These are phyloP conservation scores for Spinacia oleracea DNA, from an alignment of 179 eudicot species.

Conservation along the genomic window DNA sequence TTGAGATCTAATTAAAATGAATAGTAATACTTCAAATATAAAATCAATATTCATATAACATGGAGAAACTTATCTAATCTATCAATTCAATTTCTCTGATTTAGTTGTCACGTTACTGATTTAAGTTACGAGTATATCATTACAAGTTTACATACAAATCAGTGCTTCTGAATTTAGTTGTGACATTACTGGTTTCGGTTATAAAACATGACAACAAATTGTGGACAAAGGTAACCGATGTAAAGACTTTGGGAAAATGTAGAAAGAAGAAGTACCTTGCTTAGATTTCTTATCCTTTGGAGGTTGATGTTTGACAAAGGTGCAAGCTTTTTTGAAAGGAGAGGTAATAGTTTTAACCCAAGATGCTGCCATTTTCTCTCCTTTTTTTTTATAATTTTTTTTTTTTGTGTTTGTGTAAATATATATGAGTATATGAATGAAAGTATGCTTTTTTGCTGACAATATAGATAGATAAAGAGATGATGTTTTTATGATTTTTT, in stretches of 20 bases:
- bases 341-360: constrained; percentile 70
- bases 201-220: too few species aligned
- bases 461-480: constrained; percentile 10
- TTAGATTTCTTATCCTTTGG: constrained; percentile 56
- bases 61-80: too few species aligned
- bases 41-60: neutral
- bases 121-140: too few species aligned
- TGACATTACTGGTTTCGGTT: too few species aligned
- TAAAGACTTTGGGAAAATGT: neutral
- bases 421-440: neutral
- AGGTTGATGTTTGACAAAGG: constrained; percentile 58
- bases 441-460: neutral
- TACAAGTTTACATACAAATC: too few species aligned
- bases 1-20: neutral
- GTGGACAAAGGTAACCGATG: neutral
- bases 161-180: too few species aligned
- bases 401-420: constrained; percentile 7
- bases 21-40: neutral
- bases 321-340: constrained; percentile 77
- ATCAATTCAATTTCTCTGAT: too few species aligned
- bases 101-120: too few species aligned
- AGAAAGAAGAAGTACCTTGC: constrained; percentile 36
- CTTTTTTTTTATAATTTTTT: constrained; percentile 5
- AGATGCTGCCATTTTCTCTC: constrained; percentile 47
- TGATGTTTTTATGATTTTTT: constrained; percentile 12